A percentile compares a stretch with the other conserved stretches of the same genome.
phyloP scores from a whole-genome alignment of 768 basidiomycete species.

The Phaffia australis region DNA sequence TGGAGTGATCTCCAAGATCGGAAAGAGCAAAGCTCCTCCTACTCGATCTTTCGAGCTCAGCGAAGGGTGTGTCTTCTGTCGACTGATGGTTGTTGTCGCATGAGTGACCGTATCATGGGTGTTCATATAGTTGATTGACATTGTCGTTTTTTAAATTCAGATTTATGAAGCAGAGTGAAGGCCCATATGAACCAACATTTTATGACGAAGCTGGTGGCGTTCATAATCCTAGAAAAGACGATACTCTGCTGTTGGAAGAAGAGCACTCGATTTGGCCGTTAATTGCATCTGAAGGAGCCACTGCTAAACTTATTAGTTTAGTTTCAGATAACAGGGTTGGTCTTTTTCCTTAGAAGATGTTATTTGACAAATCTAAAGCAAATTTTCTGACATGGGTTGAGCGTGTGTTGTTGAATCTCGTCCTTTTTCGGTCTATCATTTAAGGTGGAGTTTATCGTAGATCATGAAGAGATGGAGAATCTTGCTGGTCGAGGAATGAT shows the following conservation, averaged over 20 bases:
- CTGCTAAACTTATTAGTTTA: slow-evolving; percentile 11
- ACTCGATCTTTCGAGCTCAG: too few relatives aligned
- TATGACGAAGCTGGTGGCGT: slow-evolving; percentile 5
- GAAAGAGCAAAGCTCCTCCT: too few relatives aligned
- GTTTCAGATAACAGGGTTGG: slow-evolving; percentile 8
- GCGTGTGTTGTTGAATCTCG: too few relatives aligned
- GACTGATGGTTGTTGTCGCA: neutral
- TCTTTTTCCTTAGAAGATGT: neutral
- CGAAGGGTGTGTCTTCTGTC: slow-evolving; percentile 2
- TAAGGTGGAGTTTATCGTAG: slow-evolving; percentile 19
- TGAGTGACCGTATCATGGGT: neutral
- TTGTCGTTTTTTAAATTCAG: neutral
- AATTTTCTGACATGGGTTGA: neutral
- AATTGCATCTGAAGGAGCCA: slow-evolving; percentile 17
- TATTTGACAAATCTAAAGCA: neutral
- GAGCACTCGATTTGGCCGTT: slow-evolving; percentile 16
- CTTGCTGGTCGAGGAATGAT: neutral
- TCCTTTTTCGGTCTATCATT: too few relatives aligned
- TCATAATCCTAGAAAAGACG: neutral
- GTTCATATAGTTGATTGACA: neutral
- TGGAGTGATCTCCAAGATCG: too few relatives aligned
- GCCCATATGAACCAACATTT: slow-evolving; percentile 6
- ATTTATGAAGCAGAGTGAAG: slow-evolving; percentile 3
- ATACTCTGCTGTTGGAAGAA: slow-evolving; percentile 12
- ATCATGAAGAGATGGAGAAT: neutral